phyloP scores from a whole-genome alignment of 1,284 basidiomycete species.

The Cutaneotrichosporon dermatis region DNA sequence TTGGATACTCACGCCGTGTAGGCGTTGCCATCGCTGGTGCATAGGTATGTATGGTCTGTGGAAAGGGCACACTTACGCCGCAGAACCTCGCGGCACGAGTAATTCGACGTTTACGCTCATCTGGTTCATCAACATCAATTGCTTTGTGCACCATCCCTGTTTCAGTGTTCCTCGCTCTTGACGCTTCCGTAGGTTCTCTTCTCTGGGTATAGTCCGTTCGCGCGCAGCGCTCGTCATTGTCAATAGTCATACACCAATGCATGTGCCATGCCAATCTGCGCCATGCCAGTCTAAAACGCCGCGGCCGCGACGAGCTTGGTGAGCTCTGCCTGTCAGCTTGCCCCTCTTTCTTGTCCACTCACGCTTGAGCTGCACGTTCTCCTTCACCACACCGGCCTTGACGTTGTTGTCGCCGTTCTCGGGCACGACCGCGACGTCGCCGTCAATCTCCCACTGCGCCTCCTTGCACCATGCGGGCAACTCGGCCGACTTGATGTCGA shows the following conservation, averaged over 20 bases:
- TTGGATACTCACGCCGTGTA: neutral
- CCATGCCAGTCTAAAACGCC: constrained; percentile 30
- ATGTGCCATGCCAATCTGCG: neutral
- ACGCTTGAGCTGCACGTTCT: constrained; percentile 84
- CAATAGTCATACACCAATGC: constrained; percentile 13
- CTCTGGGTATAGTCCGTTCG: too few relatives aligned
- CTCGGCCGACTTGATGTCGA: constrained; percentile 54
- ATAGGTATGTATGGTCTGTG: too few relatives aligned
- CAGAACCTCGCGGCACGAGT: too few relatives aligned
- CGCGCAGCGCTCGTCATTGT: too few relatives aligned
- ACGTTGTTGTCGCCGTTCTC: constrained; percentile 92
- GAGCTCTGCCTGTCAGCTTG: constrained; percentile 57
- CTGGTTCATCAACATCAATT: too few relatives aligned
- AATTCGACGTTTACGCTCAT: too few relatives aligned
- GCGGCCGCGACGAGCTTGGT: constrained; percentile 68
- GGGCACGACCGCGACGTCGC: constrained; percentile 66
- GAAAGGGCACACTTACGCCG: too few relatives aligned
- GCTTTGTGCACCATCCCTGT: too few relatives aligned
- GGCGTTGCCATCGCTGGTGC: neutral
- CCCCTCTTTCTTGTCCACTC: constrained; percentile 47
- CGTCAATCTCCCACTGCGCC: constrained; percentile 70
- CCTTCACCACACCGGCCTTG: constrained; percentile 87
- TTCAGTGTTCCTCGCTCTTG: too few relatives aligned
- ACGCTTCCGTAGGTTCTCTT: too few relatives aligned
- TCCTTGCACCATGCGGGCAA: constrained; percentile 60